These are phyloP conservation scores for Fusarium equiseti DNA, from an alignment of 2,329 filamentous ascomycete genomes.

Conservation along the genomic window DNA sequence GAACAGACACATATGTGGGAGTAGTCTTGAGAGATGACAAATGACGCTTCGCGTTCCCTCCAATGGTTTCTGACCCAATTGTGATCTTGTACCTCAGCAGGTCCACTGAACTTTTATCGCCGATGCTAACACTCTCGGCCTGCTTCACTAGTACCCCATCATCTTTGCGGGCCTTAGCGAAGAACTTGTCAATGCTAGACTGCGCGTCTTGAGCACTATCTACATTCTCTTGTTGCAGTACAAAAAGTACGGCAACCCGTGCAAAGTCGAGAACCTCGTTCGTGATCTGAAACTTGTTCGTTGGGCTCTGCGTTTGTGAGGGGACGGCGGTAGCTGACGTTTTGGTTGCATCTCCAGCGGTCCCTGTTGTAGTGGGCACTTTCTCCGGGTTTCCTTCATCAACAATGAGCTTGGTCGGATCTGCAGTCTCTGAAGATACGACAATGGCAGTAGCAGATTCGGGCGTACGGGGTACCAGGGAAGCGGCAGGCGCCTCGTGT, in stretches of 20 bases:
- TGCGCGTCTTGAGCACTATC: slow-evolving; percentile 67
- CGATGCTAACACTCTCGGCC: slow-evolving; percentile 58
- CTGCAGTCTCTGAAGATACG: slow-evolving; percentile 34
- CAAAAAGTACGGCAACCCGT: slow-evolving; percentile 70
- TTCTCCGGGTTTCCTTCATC: slow-evolving; percentile 38
- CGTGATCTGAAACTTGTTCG: slow-evolving; percentile 60
- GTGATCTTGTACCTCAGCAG: slow-evolving; percentile 62
- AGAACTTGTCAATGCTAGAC: slow-evolving; percentile 65
- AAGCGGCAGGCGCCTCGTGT: slow-evolving; percentile 17
- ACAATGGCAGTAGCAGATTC: slow-evolving; percentile 33
- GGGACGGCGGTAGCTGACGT: slow-evolving; percentile 24
- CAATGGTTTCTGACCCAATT: slow-evolving; percentile 49
- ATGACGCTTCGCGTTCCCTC: slow-evolving; percentile 44
- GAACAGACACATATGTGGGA: slow-evolving; percentile 1
- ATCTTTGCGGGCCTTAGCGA: slow-evolving; percentile 56
- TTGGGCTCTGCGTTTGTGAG: slow-evolving; percentile 30
- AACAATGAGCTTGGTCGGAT: slow-evolving; percentile 39
- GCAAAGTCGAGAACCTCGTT: slow-evolving; percentile 73
- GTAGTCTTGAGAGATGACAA: not conserved
- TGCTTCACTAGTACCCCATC: slow-evolving; percentile 51
- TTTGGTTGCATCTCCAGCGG: slow-evolving; percentile 11
- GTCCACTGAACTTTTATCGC: slow-evolving; percentile 62
- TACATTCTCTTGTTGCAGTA: slow-evolving; percentile 68
- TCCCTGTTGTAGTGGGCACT: slow-evolving; percentile 25
- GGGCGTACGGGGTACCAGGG: slow-evolving; percentile 21